Conservation (phyloP, 2,329 filamentous ascomycete genomes). For the Fusarium chuoi region DNA sequence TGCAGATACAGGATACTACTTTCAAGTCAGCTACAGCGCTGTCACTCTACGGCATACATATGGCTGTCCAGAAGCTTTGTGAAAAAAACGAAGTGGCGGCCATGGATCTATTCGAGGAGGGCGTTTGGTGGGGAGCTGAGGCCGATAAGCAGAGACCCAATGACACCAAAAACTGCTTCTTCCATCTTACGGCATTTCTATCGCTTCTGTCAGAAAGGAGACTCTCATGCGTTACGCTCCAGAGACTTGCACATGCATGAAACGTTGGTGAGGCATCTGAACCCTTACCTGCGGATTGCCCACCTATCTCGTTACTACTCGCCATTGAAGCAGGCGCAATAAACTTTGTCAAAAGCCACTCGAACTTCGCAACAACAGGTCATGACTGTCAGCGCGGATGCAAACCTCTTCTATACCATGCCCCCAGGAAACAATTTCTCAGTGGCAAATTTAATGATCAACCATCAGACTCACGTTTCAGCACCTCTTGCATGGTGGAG, state of each 20-base stretch:
- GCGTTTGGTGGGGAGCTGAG: not conserved
- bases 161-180: not conserved
- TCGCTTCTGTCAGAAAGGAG: not conserved
- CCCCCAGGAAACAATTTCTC: not conserved
- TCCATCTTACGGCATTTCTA: not conserved
- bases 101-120: not conserved
- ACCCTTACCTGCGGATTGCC: no score
- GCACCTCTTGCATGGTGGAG: not conserved
- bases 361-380: not conserved
- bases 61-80: no score
- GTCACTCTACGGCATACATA: no score
- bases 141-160: not conserved
- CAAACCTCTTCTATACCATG: not conserved
- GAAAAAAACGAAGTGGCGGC: not conserved
- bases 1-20: no score
- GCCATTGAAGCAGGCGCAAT: no score
- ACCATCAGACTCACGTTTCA: not conserved
- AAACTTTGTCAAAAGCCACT: not conserved
- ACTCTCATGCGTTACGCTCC: not conserved
- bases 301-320: no score
- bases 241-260: not conserved
- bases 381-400: not conserved
- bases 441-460: not conserved
- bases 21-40: no score
- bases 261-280: no score